Base-by-base conservation (phyloP, 768 basidiomycete genomes). In the Mrakia frigida region DNA sequence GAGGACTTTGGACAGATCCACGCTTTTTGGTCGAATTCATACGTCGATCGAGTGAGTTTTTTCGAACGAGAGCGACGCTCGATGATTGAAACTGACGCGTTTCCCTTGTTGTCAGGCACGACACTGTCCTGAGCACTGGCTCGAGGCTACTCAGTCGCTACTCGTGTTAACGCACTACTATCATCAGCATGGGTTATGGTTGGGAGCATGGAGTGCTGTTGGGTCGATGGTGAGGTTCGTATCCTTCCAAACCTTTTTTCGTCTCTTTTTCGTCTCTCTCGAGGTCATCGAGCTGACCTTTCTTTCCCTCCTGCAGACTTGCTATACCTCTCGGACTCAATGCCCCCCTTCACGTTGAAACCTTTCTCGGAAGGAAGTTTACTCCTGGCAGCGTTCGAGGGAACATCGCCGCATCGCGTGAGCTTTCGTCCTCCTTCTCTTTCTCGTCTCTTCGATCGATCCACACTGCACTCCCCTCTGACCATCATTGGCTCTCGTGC, bases 1-100 rank as follows among this genome's bases (percentile, higher is more conserved):
- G 65, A 39, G 16, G 65, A 68, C 39, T 68, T 68, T 43, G 65
- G 35, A 11, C 65, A 68, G 65, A 39, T 68, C 25, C 65, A 68
- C 13, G 39, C 25, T 2, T 25, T 18, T 0, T 68, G 65, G 65
- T 16, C 65, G 23, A 35, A 68, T 7, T 18, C 43, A 0, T 68
- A 68, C 25, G n/a, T 68, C 39, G 65, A 68, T 2, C 56, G 28
- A 28, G 56, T 56, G n/a, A n/a, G 28, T 28, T 23, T n/a, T 13
- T 5, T 7, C 25, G 23, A 25, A 11, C 53, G 23, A n/a, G 6
- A 23, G 25, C 53, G 53, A 56, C 6, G 25, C 3, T 14, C 28
- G n/a, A n/a, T n/a, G n/a, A n/a, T n/a, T n/a, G n/a, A n/a, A 56
- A 25, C 28, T 28, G 56, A 56, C 56, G 56, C 56, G 56, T 56